Base-by-base conservation (phyloP, 306 rosid genomes). In the Acacia acuminata region DNA sequence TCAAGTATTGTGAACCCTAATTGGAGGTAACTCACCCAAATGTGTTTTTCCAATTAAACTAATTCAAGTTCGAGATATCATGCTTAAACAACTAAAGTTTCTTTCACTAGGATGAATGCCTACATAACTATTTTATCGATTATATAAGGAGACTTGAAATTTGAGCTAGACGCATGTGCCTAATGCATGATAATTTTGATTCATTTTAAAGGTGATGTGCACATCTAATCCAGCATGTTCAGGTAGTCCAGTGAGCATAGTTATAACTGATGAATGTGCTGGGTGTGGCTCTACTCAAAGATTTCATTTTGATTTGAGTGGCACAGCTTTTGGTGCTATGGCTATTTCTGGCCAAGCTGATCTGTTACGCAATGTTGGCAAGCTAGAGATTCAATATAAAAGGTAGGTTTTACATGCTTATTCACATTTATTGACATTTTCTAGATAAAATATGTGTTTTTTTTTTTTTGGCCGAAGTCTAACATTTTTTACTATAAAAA, bases 321-420 rank as follows among this genome's bases (percentile, higher is more conserved):
- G 98, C 32, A 81, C 71, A 56, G 91, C 98, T 25, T 93, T 93
- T 73, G 94, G 97, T 20, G 92, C 95, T 85, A 90, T 95, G 98
- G 98, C 98, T 6, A 3, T 12, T 42, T 73, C 92, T 10, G 94
- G 95, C 4, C 76, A 78, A 16, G 89, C 80, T 32, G 73, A 67
- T 25, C 60, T 67, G 60, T 86, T 95, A 1, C 93, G 91, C 8
- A 48, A 87, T 19, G 93, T 90, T 12, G 97, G 97, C 10, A 77
- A 60, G 30, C 66, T 93, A 40, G 74, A 87, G 22, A 82, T 93
- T 83, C 89, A 91, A 68, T 85, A 93, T 64, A 82, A 58, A 86
- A 91, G 94, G 97, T 90, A 71, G 27, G 32, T 24, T 55, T 55
- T 55, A 19, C 25, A 20, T 56, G 12, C 64, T 56, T 20, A 56